Conservation (phyloP, 2,329 filamentous ascomycete species). For the Fusarium burgessii region DNA sequence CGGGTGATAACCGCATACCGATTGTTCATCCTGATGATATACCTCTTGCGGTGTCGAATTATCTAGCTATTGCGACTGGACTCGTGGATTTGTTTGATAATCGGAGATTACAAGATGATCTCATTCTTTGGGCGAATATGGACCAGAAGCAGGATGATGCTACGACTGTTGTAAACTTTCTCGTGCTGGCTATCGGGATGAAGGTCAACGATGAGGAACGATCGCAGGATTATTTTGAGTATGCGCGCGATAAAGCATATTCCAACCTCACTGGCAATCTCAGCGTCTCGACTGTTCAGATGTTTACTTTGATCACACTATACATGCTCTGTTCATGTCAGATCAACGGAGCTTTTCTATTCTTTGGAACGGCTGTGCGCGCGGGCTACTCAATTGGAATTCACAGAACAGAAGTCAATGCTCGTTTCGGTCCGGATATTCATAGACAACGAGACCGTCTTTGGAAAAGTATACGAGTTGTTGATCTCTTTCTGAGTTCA, state of each 20-base stretch:
- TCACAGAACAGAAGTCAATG: constrained; percentile 66
- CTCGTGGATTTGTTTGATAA: constrained; percentile 63
- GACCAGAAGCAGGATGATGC: constrained; percentile 52
- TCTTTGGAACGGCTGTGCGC: constrained; percentile 65
- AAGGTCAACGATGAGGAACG: constrained; percentile 56
- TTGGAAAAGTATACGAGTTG: constrained; percentile 65
- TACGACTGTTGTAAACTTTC: constrained; percentile 59
- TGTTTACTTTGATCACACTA: constrained; percentile 62
- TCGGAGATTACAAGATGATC: constrained; percentile 53
- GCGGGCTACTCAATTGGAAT: constrained; percentile 66
- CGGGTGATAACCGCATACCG: constrained; percentile 43
- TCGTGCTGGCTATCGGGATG: constrained; percentile 64
- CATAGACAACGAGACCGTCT: constrained; percentile 61
- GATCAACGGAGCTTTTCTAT: constrained; percentile 66
- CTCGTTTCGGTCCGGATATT: constrained; percentile 59
- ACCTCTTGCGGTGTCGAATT: constrained; percentile 50
- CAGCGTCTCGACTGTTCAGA: constrained; percentile 62
- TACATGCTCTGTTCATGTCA: constrained; percentile 68
- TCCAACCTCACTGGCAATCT: constrained; percentile 60
- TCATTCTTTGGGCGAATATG: constrained; percentile 57
- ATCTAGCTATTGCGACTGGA: constrained; percentile 57
- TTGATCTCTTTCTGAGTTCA: constrained; percentile 65
- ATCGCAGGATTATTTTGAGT: constrained; percentile 62
- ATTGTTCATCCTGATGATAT: constrained; percentile 47
- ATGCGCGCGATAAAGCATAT: constrained; percentile 61